Percentiles rank a stretch among this genome's conserved stretches.
These are phyloP conservation scores for Ceratobasidium sp. DNA, from an alignment of 1,284 basidiomycete genomes.

Conservation along the genomic window DNA sequence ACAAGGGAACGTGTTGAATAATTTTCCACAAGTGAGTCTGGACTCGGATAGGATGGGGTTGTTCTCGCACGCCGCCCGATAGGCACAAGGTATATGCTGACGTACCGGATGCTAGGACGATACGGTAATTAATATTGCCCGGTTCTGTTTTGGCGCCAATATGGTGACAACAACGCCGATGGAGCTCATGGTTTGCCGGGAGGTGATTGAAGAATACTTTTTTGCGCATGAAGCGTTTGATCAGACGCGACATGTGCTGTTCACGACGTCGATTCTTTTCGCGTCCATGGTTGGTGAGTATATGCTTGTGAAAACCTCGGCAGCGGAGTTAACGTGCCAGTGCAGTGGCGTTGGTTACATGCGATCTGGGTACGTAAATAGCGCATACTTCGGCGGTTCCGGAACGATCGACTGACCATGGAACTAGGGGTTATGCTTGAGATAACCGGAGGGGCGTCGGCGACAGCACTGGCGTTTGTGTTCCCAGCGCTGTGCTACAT, in stretches of 20 bases:
- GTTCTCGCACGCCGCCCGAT: slow-evolving; percentile 34
- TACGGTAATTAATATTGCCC: slow-evolving; percentile 90
- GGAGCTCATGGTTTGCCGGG: slow-evolving; percentile 94
- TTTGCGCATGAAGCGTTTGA: slow-evolving; percentile 87
- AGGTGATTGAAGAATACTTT: slow-evolving; percentile 95
- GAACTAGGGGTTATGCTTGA: slow-evolving; percentile 83
- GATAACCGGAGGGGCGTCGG: slow-evolving; percentile 91
- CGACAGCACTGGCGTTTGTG: slow-evolving; percentile 94
- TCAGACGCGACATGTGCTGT: slow-evolving; percentile 87
- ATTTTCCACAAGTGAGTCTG: slow-evolving; percentile 77
- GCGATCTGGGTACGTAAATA: slow-evolving; percentile 81
- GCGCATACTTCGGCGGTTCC: background rate
- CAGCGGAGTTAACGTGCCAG: slow-evolving; percentile 5
- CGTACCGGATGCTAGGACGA: slow-evolving; percentile 67
- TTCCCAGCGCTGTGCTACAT: slow-evolving; percentile 91
- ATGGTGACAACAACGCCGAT: slow-evolving; percentile 98
- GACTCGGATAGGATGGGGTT: slow-evolving; percentile 42
- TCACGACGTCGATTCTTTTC: slow-evolving; percentile 89
- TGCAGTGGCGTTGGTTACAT: slow-evolving; percentile 90
- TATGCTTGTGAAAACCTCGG: slow-evolving; percentile 12
- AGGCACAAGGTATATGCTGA: slow-evolving; percentile 8
- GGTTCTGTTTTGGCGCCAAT: slow-evolving; percentile 96
- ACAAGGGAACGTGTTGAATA: slow-evolving; percentile 94
- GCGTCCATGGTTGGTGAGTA: slow-evolving; percentile 84
- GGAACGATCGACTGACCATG: background rate